Evolutionary conservation across 306 rosid genomes (phyloP).

Genomic region (Malus sylvestris): DNA sequence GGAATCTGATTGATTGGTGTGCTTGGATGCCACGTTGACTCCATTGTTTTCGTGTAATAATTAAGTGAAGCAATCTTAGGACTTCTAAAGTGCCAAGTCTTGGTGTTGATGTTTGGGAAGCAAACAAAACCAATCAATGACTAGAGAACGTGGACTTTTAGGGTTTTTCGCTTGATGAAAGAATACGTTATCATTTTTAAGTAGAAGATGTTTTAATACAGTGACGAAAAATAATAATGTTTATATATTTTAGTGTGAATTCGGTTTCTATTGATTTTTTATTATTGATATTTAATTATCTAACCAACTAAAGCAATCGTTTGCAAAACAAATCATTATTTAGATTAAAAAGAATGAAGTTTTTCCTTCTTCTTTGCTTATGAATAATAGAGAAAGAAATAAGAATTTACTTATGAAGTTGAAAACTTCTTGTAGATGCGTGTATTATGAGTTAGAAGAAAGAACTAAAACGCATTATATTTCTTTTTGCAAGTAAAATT

Average conservation of each 20-base stretch:
- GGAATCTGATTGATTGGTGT: slow-evolving; percentile 12
- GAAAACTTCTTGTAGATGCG: background rate
- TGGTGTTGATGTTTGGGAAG: background rate
- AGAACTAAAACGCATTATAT: background rate
- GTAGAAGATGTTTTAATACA: too few relatives aligned
- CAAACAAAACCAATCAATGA: background rate
- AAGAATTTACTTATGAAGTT: too few relatives aligned
- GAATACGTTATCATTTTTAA: background rate
- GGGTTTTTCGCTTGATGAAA: background rate
- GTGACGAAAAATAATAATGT: too few relatives aligned
- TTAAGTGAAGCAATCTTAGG: slow-evolving; percentile 12
- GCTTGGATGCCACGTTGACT: slow-evolving; percentile 23
- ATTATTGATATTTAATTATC: too few relatives aligned
- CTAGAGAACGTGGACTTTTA: background rate
- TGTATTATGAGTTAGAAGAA: background rate
- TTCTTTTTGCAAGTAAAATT: too few relatives aligned
- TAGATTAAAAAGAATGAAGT: too few relatives aligned
- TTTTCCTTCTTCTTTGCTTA: too few relatives aligned
- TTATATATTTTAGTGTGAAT: too few relatives aligned
- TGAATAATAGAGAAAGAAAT: too few relatives aligned
- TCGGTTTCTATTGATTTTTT: too few relatives aligned
- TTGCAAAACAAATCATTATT: too few relatives aligned
- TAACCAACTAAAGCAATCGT: too few relatives aligned
- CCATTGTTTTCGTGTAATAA: slow-evolving; percentile 33
- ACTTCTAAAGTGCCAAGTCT: background rate